Conservation (phyloP, 805 yeast genomes). For the Saccharomycopsis babjevae region DNA sequence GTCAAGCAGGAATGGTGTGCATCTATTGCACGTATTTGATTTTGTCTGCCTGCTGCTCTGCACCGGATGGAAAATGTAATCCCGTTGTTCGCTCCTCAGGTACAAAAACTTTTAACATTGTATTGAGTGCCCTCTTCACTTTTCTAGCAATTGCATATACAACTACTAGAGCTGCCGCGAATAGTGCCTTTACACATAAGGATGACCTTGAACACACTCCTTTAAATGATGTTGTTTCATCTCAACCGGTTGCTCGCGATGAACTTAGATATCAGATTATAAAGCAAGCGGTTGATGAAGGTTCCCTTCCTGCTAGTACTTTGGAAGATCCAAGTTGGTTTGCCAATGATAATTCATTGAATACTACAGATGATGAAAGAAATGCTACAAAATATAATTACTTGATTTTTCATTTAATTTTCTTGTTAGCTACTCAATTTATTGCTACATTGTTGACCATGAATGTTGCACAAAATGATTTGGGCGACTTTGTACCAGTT, state of each 20-base stretch:
- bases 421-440: slow-evolving; percentile 93
- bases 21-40: slow-evolving; percentile 86
- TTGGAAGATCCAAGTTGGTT: slow-evolving; percentile 62
- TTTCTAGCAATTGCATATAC: slow-evolving; percentile 94
- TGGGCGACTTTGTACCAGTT: slow-evolving; percentile 89
- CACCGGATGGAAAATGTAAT: slow-evolving; percentile 94
- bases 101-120: slow-evolving; percentile 78
- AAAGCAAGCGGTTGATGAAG: slow-evolving; percentile 92
- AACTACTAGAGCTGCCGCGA: slow-evolving; percentile 92
- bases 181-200: slow-evolving; percentile 48
- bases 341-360: slow-evolving; percentile 29
- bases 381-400: slow-evolving; percentile 70
- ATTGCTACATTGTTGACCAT: slow-evolving; percentile 88
- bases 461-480: slow-evolving; percentile 74
- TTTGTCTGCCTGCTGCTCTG: slow-evolving; percentile 88
- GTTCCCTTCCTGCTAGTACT: slow-evolving; percentile 89
- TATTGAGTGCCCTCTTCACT: slow-evolving; percentile 87
- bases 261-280: slow-evolving; percentile 83
- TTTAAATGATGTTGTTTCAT: slow-evolving; percentile 29
- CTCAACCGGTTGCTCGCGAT: slow-evolving; percentile 47
- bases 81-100: slow-evolving; percentile 85
- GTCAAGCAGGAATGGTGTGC: slow-evolving; percentile 94
- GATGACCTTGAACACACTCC: slow-evolving; percentile 30
- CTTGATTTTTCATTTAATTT: slow-evolving; percentile 79
- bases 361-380: slow-evolving; percentile 48